Base-by-base conservation (phyloP, 176 grass and related monocot species). In the Aegilops umbellulata region DNA sequence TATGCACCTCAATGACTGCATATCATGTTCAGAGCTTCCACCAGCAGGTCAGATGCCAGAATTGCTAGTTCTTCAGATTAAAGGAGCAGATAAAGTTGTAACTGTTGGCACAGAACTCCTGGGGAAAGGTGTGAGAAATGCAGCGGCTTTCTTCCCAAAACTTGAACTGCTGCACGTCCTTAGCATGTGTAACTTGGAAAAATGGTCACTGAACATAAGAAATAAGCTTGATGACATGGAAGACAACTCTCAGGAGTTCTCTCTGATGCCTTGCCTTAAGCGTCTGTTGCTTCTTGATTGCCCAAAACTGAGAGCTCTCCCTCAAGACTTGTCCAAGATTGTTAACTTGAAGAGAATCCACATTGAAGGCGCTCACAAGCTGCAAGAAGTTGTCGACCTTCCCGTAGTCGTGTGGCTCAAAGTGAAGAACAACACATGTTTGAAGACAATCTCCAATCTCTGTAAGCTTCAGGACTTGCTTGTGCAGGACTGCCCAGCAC, bases 401-500 rank as follows among this genome's bases (percentile, higher is more conserved):
- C 64, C 63, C 16, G n/a, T 7, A 4, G 83, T 78, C 13, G 42
- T 41, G 32, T 78, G 74, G 74, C 83, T 85, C 62, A 85, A 78
- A 62, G 44, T 78, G 6, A 85, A 78, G 26, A 67, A 78, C 1
- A 78, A 39, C 74, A 36, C 20, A 13, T 5, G 73, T 31, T 41
- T 85, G 30, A 85, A 31, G 74, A 85, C 10, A 11, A 85, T 85
- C 23, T 41, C 44, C 31, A 85, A 85, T 22, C 74, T 85, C 4
- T 12, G 4, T 20, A 68, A 41, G 44, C 62, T 85, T 13, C 24
- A 78, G 63, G 63, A 78, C 55, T 14, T 69, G 63, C 22, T 69
- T 61, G 74, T 8, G 0, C 74, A 78, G 31, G 83, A 78, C 62
- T 85, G 83, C 17, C 74, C 63, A 29, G 31, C 7, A 6, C 47